These are phyloP conservation scores for Omphalea diandra DNA, from an alignment of 441 rosid species.

Conservation along the genomic window DNA sequence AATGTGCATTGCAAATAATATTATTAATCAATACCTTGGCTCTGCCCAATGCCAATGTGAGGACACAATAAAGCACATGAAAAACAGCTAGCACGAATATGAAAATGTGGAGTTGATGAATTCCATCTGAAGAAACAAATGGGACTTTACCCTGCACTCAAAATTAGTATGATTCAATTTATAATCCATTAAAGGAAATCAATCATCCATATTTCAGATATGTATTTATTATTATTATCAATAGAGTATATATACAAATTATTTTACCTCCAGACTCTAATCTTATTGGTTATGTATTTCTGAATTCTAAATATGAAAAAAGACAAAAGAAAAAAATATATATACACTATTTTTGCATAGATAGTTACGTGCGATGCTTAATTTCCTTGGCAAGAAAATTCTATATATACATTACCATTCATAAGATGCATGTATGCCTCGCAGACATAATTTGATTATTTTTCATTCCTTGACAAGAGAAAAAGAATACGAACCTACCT, in stretches of 20 bases:
- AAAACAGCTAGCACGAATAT: conserved; percentile 73
- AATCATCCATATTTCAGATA: too few relatives aligned
- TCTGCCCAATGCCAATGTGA: conserved; percentile 66
- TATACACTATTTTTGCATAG: too few relatives aligned
- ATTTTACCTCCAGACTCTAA: too few relatives aligned
- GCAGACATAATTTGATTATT: neutral
- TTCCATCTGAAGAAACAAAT: conserved; percentile 65
- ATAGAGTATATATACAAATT: too few relatives aligned
- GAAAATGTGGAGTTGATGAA: conserved; percentile 86
- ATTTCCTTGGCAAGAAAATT: neutral
- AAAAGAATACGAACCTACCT: neutral
- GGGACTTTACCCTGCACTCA: conserved; percentile 64
- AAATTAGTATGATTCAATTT: neutral
- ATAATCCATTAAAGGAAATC: neutral
- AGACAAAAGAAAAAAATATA: too few relatives aligned
- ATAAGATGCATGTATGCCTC: neutral
- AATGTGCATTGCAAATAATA: too few relatives aligned
- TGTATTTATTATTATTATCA: too few relatives aligned
- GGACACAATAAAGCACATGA: conserved; percentile 65
- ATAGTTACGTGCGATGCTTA: neutral
- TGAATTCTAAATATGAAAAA: too few relatives aligned
- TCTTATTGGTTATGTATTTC: too few relatives aligned
- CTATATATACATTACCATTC: too few relatives aligned
- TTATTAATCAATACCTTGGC: conserved; percentile 62
- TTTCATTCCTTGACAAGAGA: neutral